Conservation (phyloP, 148 eudicot species). For the Selenicereus undatus region DNA sequence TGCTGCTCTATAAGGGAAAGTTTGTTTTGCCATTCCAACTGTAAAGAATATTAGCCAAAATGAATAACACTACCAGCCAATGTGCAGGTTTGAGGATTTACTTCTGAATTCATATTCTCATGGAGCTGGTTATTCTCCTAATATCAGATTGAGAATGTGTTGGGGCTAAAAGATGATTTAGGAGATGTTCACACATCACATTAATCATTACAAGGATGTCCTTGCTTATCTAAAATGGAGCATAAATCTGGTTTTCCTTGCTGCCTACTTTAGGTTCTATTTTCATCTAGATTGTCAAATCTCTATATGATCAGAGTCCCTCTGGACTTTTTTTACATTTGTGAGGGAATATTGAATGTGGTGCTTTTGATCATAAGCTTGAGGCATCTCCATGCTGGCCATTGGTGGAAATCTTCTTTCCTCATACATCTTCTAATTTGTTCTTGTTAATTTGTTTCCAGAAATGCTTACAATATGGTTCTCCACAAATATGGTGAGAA, state of each 20-base stretch:
- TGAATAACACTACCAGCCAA: background rate
- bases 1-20: background rate
- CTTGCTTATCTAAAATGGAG: background rate
- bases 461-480: constrained; percentile 92
- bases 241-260: background rate
- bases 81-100: too few species aligned
- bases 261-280: background rate
- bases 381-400: background rate
- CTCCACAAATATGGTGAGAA: constrained; percentile 77
- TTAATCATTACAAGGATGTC: background rate
- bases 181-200: background rate
- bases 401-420: background rate
- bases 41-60: background rate
- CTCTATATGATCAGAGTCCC: background rate
- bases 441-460: constrained; percentile 24
- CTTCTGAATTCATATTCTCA: background rate
- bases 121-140: background rate
- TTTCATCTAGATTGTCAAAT: constrained; percentile 2
- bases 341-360: background rate
- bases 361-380: background rate
- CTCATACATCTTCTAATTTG: constrained; percentile 7
- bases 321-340: background rate
- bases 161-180: background rate
- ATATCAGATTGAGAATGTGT: background rate
- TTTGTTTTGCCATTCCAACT: background rate